Base-by-base conservation (phyloP, 2,329 filamentous ascomycete species). In the Aspergillus sclerotialis region DNA sequence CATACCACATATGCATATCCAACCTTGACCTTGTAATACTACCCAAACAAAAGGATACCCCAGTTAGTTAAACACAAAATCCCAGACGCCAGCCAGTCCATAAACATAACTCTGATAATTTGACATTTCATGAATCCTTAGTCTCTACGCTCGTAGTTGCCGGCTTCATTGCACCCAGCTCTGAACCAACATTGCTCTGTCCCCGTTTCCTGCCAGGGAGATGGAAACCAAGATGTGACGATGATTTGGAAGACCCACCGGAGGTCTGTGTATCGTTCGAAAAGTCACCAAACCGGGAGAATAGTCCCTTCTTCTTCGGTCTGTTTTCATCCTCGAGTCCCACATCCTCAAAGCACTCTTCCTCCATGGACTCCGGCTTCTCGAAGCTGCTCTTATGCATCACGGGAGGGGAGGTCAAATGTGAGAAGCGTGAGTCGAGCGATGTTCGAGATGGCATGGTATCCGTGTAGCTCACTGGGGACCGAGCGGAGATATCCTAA, bases 291-390 rank as follows among this genome's bases (percentile, higher is more conserved):
- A 95, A 88, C 45, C 83, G 80, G 31, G 86, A 74, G 32, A 64
- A 62, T 45, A 96, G 86, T 54, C 94, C 81, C 38, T 79, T 80
- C 67, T 86, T 89, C 68, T 86, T 88, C 11, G 73, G 67, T 42
- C 76, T 74, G 31, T 73, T 67, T 24, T 92, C 86, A 45, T 94
- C 89, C 38, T 80, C 78, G 29, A 96, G 67, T 4, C 87, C 87
- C 7, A 96, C 85, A 33, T 96, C 90, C 57, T 95, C 90, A 49
- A 96, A 95, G 10, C 70, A 70, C 52, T 93, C 85, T 50, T 92
- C 86, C 27, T 78, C 73, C 18, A 80, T 83, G n/a, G 77, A 71
- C 17, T 73, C 70, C 35, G 79, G 72, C 51, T 67, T 68, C 36
- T 76, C 73, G 46, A 80, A 75, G 32, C 70, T 70, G 37, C 69